Evolutionary conservation across 805 yeast genomes (phyloP), one percentile per base, ranked within the genome.

Genomic region (Dipodascopsis tothii): DNA sequence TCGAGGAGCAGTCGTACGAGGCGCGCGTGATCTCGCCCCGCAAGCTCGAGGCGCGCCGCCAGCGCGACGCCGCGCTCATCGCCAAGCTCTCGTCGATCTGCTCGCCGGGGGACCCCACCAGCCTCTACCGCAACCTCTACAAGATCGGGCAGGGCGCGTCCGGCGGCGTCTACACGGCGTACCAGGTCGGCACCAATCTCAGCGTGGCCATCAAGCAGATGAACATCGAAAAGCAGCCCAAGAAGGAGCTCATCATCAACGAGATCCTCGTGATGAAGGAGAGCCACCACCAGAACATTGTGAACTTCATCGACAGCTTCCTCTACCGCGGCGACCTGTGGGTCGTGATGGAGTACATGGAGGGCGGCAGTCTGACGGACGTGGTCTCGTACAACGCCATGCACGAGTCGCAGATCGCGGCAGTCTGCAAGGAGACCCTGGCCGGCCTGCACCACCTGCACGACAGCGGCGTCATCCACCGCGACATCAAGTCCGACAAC

Each of bases 271-370:
- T 94, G 40, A 92, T 92, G 97, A 85, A 82, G 60, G 95, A 87
- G 21, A 77, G 87, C 41, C 79, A 76, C 56, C 98, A 92, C 62
- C 77, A 78, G 39, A 92, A 92, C 60, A 92, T 92, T 64, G 98
- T 92, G 46, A 92, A 92, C 63, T 92, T 85, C 61, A 78, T 90
- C 48, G 95, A 90, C 59, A 79, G 95, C 0, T 92, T 80, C 61
- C 66, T 84, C 44, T 78, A 76, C 46, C 84, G 84, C 36, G 64
- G 66, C 25, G 70, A 67, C 41, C 70, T 92, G 43, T 92, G 98
- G 98, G 97, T 92, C 6, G 79, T 92, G 18, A 92, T 92, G 99
- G 99, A 92, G 64, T 94, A 80, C 62, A 92, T 92, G 99, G 96
- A 94, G 67, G 98, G 98, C 43, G 99, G 99, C 1, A 84, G 96